phyloP scores from a whole-genome alignment of 345 rosid genomes.

The Syzygium oleosum region DNA sequence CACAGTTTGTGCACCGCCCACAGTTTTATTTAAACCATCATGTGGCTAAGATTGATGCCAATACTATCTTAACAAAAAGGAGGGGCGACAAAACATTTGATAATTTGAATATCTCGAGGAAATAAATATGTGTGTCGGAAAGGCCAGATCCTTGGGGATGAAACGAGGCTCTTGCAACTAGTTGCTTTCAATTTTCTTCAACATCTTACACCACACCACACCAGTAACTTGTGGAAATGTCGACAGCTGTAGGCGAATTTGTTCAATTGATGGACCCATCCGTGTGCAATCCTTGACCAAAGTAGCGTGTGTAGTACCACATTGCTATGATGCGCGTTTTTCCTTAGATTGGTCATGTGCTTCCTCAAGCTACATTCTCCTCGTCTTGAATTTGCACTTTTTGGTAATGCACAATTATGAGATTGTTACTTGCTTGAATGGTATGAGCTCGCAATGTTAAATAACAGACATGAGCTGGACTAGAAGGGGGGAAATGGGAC shows the following conservation, averaged over 20 bases:
- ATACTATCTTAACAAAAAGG: not conserved
- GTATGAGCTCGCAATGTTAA: not conserved
- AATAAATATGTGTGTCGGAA: not conserved
- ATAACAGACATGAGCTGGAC: not conserved
- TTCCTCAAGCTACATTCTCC: not conserved
- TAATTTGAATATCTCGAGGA: not conserved
- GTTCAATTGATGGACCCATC: not conserved
- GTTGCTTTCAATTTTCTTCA: not conserved
- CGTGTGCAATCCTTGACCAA: not conserved
- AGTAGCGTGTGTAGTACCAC: not conserved
- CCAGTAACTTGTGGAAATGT: not conserved
- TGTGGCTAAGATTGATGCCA: not conserved
- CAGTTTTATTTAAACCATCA: not conserved
- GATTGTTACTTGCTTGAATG: not conserved
- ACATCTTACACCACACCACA: not conserved
- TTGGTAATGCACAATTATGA: not conserved
- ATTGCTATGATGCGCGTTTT: not conserved
- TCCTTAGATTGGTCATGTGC: not conserved
- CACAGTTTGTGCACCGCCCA: not conserved
- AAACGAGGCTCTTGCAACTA: not conserved
- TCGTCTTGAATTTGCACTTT: not conserved
- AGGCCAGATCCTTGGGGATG: not conserved
- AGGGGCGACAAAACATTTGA: accelerated
- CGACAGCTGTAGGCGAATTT: not conserved
- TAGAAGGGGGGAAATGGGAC: not conserved